Evolutionary conservation across 345 rosid species (phyloP).

Genomic region (Citrus australasica): DNA sequence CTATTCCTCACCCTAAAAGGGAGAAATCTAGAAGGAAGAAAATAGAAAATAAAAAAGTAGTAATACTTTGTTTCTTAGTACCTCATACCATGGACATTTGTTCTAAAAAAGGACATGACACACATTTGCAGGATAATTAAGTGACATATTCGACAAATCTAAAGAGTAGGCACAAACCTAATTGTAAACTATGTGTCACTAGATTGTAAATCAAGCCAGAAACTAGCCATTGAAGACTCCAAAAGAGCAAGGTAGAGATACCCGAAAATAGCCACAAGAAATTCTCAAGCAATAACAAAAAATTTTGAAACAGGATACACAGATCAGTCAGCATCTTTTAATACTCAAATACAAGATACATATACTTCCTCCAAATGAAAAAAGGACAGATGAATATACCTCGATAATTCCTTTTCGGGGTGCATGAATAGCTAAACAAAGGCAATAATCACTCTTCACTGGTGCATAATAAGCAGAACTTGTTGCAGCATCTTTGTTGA

Average conservation of each 20-base stretch:
- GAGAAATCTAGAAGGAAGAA: background rate
- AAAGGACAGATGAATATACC: constrained; percentile 31
- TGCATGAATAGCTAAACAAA: constrained; percentile 94
- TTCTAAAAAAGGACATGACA: background rate
- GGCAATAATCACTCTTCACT: constrained; percentile 78
- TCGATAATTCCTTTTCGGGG: constrained; percentile 94
- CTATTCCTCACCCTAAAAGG: background rate
- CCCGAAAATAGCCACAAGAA: background rate
- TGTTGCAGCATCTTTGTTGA: constrained; percentile 44
- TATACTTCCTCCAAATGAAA: background rate
- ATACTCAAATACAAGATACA: background rate
- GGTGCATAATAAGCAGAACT: constrained; percentile 50
- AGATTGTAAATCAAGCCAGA: background rate
- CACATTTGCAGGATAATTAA: background rate
- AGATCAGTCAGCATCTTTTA: background rate
- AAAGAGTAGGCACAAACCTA: background rate
- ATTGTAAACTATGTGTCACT: background rate
- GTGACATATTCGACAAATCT: background rate
- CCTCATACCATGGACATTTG: background rate
- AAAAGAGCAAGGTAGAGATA: background rate
- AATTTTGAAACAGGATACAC: background rate
- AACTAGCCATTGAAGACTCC: background rate
- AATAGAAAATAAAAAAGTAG: background rate
- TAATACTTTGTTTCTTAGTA: background rate
- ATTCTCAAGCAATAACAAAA: background rate